Conservation (phyloP, 1,284 basidiomycete genomes). For the Meira nashicola region DNA sequence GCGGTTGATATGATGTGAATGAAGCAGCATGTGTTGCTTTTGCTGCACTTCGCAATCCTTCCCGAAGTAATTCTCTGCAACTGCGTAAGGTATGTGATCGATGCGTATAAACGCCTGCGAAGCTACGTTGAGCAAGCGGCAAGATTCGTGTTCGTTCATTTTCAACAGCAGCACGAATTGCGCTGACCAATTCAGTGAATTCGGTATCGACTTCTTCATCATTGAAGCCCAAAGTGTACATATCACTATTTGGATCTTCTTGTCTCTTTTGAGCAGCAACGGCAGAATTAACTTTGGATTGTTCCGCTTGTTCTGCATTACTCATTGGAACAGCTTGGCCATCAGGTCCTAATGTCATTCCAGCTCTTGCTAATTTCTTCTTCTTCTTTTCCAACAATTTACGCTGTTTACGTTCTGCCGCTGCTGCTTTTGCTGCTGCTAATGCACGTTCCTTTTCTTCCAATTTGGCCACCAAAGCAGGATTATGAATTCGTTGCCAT, state of each 20-base stretch:
- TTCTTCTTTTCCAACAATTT: constrained; percentile 45
- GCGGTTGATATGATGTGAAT: neutral
- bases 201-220: constrained; percentile 45
- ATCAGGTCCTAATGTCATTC: constrained; percentile 17
- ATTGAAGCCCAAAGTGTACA: constrained; percentile 34
- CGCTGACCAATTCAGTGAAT: constrained; percentile 23
- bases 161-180: constrained; percentile 29
- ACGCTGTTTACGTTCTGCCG: constrained; percentile 22
- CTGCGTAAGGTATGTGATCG: constrained; percentile 34
- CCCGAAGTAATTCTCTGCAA: constrained; percentile 32
- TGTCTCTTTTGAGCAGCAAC: constrained; percentile 16
- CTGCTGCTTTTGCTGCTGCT: constrained; percentile 37
- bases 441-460: constrained; percentile 60
- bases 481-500: constrained; percentile 87
- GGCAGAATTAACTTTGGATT: constrained; percentile 4
- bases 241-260: constrained; percentile 39
- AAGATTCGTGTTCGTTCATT: constrained; percentile 36
- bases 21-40: neutral
- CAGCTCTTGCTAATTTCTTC: constrained; percentile 16
- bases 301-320: constrained; percentile 9
- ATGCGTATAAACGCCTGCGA: constrained; percentile 38
- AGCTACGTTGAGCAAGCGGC: constrained; percentile 35
- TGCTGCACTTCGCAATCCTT: constrained; percentile 28
- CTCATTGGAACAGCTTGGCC: constrained; percentile 5
- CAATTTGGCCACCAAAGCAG: constrained; percentile 81